phyloP scores from a whole-genome alignment of 805 yeast species.

The Maudiozyma barnettii region DNA sequence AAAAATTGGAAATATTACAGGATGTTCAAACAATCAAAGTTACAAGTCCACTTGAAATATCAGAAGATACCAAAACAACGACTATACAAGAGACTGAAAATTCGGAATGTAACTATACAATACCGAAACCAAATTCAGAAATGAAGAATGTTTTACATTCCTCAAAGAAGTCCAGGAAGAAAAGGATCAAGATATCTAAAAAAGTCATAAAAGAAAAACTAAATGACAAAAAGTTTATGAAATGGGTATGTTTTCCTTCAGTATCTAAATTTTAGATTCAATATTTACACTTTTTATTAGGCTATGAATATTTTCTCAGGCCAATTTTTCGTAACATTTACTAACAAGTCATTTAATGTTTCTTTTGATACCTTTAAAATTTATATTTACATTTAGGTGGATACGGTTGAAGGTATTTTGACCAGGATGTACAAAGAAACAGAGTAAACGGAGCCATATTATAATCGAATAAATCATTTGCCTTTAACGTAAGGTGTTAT shows the following conservation, averaged over 20 bases:
- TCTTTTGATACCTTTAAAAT: neutral
- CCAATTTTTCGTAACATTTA: neutral
- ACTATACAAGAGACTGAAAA: neutral
- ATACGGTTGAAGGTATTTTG: conserved; percentile 9
- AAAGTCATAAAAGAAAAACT: conserved; percentile 15
- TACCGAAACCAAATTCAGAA: neutral
- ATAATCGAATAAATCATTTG: neutral
- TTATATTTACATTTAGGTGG: conserved; percentile 1
- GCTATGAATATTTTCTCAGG: neutral
- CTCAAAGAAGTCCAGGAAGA: neutral
- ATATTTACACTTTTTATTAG: neutral
- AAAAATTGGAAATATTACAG: too few relatives aligned
- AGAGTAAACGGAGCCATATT: neutral
- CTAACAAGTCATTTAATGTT: neutral
- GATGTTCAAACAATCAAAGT: too few relatives aligned
- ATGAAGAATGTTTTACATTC: neutral
- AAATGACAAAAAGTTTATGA: conserved; percentile 18
- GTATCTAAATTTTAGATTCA: too few relatives aligned
- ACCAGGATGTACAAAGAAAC: conserved; percentile 1
- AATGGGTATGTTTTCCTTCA: conserved; percentile 23
- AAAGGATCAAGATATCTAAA: conserved; percentile 11
- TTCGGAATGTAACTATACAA: neutral
- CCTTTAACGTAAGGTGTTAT: too few relatives aligned
- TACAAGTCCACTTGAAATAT: too few relatives aligned
- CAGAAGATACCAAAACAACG: too few relatives aligned